Evolutionary conservation across 768 basidiomycete species (phyloP).

Genomic region (Cystofilobasidium capitatum): DNA sequence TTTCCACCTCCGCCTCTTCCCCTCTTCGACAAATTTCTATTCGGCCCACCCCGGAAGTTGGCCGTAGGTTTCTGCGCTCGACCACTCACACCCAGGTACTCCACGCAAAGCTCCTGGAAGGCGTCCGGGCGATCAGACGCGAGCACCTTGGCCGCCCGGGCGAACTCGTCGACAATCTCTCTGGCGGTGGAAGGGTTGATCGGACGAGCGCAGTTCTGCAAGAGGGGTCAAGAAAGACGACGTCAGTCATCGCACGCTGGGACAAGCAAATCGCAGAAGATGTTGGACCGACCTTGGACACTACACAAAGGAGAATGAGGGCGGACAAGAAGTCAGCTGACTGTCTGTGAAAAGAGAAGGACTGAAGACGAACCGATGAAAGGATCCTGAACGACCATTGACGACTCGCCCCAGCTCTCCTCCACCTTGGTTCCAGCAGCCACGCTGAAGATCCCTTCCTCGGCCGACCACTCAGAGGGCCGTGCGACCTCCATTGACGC

Average conservation of each 20-base stretch:
- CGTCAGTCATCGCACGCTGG: background rate
- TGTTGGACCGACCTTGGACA: background rate
- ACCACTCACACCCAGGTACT: too few relatives aligned
- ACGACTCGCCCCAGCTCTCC: background rate
- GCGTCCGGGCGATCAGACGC: too few relatives aligned
- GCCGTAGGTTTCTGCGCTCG: too few relatives aligned
- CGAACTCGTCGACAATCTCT: slow-evolving; percentile 7
- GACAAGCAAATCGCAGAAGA: background rate
- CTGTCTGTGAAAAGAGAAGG: too few relatives aligned
- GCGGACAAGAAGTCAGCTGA: background rate
- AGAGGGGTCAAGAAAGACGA: background rate
- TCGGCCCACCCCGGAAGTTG: too few relatives aligned
- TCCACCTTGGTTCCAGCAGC: background rate
- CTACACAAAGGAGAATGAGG: background rate
- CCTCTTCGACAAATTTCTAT: too few relatives aligned
- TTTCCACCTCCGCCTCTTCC: too few relatives aligned
- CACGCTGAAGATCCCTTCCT: background rate
- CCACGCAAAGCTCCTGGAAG: too few relatives aligned
- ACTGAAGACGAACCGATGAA: background rate
- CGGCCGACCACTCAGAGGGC: background rate
- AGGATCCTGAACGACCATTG: slow-evolving; percentile 9
- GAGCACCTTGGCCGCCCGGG: background rate
- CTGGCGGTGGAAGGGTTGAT: background rate
- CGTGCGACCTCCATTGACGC: background rate
- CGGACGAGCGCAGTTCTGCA: slow-evolving; percentile 6